Base-by-base conservation (phyloP, 257 asterid genomes). In the Paulownia fortunei region DNA sequence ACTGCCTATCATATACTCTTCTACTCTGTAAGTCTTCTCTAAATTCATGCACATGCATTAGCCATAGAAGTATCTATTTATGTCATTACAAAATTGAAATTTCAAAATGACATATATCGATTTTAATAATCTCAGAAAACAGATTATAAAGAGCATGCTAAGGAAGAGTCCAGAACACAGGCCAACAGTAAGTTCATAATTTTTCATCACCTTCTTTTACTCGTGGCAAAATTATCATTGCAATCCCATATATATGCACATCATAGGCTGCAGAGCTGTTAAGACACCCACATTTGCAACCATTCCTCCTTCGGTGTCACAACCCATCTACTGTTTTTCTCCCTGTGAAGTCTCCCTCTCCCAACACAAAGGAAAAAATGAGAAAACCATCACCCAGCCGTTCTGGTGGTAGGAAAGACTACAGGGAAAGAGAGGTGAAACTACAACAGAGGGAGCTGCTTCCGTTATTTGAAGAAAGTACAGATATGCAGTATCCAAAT, bases 291-390 rank as follows among this genome's bases (percentile, higher is more conserved):
- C 97, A 96, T 86, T 84, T 96, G 94, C 97, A 96, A 58, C 95
- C 95, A 16, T 92, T 79, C 81, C 93, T 96, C 77, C 92, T 96
- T 44, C 87, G 84, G 4, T 93, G 99, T 74, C 94, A 86, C 65
- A 91, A 87, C 62, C 92, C 87, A 4, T 87, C 97, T 21, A 80
- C 97, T 3, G 96, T 90, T 41, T 92, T 92, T 84, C 97, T 96
- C 81, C 99, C 99, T 0, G 94, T 96, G 73, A 92, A 86, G 78
- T 96, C 98, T 69, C 98, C 98, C 46, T 93, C 98, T 37, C 97
- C 98, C 7, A 86, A 65, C 61, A 62, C 84, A 8, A 88, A 87
- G 77, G 96, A 82, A 69, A 90, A 85, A 78, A 69, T 82, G 11
- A 74, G 62, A 39, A 89, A 83, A 66, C 69, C 87, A 6, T 91